phyloP scores from a whole-genome alignment of 345 rosid genomes.

The Eucalyptus guilfoylei region DNA sequence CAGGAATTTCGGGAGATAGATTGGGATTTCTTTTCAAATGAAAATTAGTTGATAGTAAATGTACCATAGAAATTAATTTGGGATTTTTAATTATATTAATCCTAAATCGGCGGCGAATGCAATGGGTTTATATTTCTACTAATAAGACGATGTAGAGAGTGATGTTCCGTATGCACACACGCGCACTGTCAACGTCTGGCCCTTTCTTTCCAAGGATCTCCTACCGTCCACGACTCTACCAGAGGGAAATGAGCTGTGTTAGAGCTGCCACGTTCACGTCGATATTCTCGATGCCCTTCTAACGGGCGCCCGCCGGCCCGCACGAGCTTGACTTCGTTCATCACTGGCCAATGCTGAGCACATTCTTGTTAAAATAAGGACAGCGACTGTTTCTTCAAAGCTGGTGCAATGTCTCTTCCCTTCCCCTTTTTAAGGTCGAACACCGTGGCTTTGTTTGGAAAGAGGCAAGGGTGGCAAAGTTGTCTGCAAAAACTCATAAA shows the following conservation, averaged over 20 bases:
- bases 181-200: background rate
- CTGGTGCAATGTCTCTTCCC: background rate
- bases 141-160: background rate
- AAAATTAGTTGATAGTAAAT: background rate
- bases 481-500: no score
- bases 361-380: background rate
- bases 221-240: background rate
- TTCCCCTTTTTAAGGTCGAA: background rate
- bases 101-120: background rate
- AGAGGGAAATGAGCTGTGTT: background rate
- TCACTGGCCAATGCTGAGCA: background rate
- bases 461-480: background rate
- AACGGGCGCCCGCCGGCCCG: background rate
- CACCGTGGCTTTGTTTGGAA: background rate
- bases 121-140: background rate
- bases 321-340: background rate
- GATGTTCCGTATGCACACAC: background rate
- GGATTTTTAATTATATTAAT: background rate
- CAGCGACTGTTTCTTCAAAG: background rate
- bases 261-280: background rate
- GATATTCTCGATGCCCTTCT: background rate
- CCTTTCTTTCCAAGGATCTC: background rate
- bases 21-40: background rate
- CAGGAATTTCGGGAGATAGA: background rate
- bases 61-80: background rate